phyloP scores from a whole-genome alignment of 768 basidiomycete genomes.

The Suillus spraguei region DNA sequence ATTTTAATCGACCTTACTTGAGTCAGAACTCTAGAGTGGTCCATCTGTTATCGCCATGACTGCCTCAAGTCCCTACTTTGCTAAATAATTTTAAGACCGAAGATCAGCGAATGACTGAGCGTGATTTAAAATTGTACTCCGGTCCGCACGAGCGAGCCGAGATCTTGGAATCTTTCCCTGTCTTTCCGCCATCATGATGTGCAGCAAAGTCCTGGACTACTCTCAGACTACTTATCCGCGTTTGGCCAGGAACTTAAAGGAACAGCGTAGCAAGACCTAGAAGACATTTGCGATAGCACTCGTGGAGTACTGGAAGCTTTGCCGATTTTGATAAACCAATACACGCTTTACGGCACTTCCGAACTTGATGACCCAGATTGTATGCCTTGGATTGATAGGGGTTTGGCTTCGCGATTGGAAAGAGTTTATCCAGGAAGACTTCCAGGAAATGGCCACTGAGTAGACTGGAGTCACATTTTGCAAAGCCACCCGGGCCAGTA shows the following conservation, averaged over 20 bases:
- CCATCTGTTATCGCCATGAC: conserved; percentile 21
- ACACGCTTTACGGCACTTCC: conserved; percentile 2
- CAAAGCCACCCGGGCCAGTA: no score
- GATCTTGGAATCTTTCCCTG: neutral
- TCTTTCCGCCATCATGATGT: neutral
- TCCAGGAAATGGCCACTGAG: no score
- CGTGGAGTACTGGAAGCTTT: neutral
- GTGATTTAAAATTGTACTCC: conserved; percentile 7
- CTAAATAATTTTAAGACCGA: neutral
- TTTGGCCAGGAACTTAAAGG: neutral
- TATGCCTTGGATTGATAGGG: neutral
- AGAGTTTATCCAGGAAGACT: no score
- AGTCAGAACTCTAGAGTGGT: conserved; percentile 9
- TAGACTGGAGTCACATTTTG: no score
- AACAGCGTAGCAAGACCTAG: neutral
- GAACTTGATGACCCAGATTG: conserved; percentile 2
- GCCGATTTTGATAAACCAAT: conserved; percentile 1
- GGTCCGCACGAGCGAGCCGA: neutral
- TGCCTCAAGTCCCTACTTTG: conserved; percentile 7
- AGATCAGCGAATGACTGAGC: neutral
- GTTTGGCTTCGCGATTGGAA: neutral
- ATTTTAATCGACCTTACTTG: conserved; percentile 15
- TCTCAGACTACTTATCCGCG: neutral
- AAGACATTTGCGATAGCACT: neutral
- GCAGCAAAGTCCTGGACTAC: neutral